These are phyloP conservation scores for Diaporthe sp. DNA, from an alignment of 2,329 filamentous ascomycete genomes.

Conservation along the genomic window DNA sequence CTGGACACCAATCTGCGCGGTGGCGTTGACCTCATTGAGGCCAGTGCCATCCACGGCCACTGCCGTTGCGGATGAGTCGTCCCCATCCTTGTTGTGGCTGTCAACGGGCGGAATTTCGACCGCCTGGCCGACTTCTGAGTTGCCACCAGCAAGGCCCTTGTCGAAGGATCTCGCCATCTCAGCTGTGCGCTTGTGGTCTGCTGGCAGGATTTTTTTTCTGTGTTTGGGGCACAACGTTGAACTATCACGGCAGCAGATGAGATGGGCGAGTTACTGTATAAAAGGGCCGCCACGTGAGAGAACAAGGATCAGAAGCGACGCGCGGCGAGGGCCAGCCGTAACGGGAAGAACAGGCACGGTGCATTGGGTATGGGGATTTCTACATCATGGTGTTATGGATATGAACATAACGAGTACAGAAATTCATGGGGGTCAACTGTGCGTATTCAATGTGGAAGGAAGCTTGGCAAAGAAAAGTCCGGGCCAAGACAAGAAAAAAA, in stretches of 20 bases:
- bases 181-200: neutral
- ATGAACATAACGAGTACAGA: slow-evolving; percentile 1
- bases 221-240: neutral
- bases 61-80: neutral
- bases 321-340: neutral
- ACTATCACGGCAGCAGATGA: neutral
- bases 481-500: neutral
- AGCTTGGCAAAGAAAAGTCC: neutral
- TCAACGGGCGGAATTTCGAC: neutral
- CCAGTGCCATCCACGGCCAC: slow-evolving; percentile 10
- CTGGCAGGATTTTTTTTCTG: neutral
- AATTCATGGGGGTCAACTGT: neutral
- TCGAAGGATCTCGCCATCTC: neutral
- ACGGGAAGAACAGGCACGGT: neutral
- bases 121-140: neutral
- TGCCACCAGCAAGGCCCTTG: neutral
- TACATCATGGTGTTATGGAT: neutral
- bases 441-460: neutral
- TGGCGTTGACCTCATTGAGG: slow-evolving; percentile 20
- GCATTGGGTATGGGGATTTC: neutral
- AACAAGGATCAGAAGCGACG: neutral
- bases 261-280: neutral
- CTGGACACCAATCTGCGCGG: slow-evolving; percentile 39
- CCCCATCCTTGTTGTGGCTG: slow-evolving; percentile 4
- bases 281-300: neutral